phyloP scores from a whole-genome alignment of 2,329 filamentous ascomycete genomes.

The Monosporascus sp. region DNA sequence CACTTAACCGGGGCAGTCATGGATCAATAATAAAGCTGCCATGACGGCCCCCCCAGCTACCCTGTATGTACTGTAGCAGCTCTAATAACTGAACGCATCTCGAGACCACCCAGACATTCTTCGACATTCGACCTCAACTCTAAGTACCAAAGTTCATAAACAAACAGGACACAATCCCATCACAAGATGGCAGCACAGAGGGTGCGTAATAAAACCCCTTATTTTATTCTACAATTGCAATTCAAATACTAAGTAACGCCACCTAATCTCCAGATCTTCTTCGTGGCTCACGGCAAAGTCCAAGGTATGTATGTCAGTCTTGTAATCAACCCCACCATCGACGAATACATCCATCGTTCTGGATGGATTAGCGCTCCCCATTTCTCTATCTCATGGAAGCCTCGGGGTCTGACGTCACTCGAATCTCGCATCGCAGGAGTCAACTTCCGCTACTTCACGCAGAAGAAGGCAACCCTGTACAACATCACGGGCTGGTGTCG shows the following conservation, averaged over 20 bases:
- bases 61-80: too few relatives aligned
- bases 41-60: too few relatives aligned
- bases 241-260: neutral
- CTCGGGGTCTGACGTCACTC: slow-evolving; percentile 12
- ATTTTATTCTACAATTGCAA: neutral
- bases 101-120: too few relatives aligned
- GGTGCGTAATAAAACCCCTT: slow-evolving; percentile 3
- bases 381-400: slow-evolving; percentile 23
- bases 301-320: slow-evolving; percentile 61
- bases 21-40: too few relatives aligned
- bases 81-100: too few relatives aligned
- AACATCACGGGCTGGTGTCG: slow-evolving; percentile 56
- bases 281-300: slow-evolving; percentile 61
- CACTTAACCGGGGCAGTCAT: too few relatives aligned
- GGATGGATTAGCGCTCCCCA: slow-evolving; percentile 10
- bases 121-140: too few relatives aligned
- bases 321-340: neutral
- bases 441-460: slow-evolving; percentile 52
- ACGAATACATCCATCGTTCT: too few relatives aligned
- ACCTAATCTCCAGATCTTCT: slow-evolving; percentile 44
- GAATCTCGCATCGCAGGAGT: slow-evolving; percentile 36
- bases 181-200: slow-evolving; percentile 4
- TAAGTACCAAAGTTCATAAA: too few relatives aligned
- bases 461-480: slow-evolving; percentile 43
- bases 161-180: neutral